Base-by-base conservation (phyloP, 2,329 filamentous ascomycete genomes). In the Penicillium sp. region DNA sequence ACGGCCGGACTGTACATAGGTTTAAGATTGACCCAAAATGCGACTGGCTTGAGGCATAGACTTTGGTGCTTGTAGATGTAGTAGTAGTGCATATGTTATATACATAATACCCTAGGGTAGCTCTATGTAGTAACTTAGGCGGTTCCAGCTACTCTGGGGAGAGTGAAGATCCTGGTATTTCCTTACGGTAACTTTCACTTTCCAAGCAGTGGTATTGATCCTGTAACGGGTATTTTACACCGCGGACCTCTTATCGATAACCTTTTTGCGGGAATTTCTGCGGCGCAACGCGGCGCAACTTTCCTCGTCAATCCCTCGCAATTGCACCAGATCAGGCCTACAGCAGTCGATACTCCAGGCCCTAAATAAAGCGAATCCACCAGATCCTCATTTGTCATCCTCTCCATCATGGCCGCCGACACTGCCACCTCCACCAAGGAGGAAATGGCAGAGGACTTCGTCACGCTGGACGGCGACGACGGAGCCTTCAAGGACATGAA, bases 1-100 rank as follows among this genome's bases (percentile, higher is more conserved):
- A 61, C 54, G 58, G 58, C 58, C 60, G 48, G 46, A 54, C 28
- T 64, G 61, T 61, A 64, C 45, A 64, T 61, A 61, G 49, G 49
- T 40, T 51, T 53, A 44, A 61, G 52, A 56, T 56, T 49, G 48
- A 58, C 36, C 52, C 49, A 54, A 43, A 61, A 57, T 59, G 53
- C 47, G 51, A 59, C 52, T 60, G 49, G 57, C 51, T 57, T 56
- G 46, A 46, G 39, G 48, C 37, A 55, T 62, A 62, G 55, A 62
- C 21, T 29, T 42, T 23, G 21, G 4, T 23, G 14, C 11, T 24
- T 23, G 21, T 24, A 24, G 5, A 40, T 8, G 19, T 39, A 36
- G 33, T n/a, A n/a, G n/a, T n/a, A n/a, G n/a, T n/a, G n/a, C n/a
- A n/a, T n/a, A n/a, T n/a, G n/a, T n/a, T n/a, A n/a, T n/a, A n/a